A percentile compares a stretch with the other conserved stretches of the same genome.
Evolutionary conservation across 768 basidiomycete species (phyloP).

Genomic region (Boletus eberwhitei): DNA sequence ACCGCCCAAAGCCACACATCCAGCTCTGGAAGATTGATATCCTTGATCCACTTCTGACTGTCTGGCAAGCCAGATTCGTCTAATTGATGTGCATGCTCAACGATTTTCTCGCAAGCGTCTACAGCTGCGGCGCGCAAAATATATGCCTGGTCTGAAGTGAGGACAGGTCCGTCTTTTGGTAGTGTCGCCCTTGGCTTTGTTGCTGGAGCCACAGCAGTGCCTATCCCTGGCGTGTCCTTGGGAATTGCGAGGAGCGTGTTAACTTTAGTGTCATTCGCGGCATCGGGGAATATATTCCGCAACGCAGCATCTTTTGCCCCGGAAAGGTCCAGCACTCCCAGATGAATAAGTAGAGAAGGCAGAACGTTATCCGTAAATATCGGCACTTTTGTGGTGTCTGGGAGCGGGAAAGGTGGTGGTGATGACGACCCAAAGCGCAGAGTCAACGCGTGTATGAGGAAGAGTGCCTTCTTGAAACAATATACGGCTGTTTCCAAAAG

Average conservation of each 20-base stretch:
- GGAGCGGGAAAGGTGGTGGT: slow-evolving; percentile 58
- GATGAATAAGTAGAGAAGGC: slow-evolving; percentile 75
- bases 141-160: slow-evolving; percentile 63
- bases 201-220: slow-evolving; percentile 3
- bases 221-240: slow-evolving; percentile 9
- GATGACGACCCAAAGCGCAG: slow-evolving; percentile 60
- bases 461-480: slow-evolving; percentile 87
- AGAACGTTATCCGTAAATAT: slow-evolving; percentile 80
- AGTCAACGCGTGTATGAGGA: slow-evolving; percentile 67
- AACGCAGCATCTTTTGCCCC: slow-evolving; percentile 39
- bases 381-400: slow-evolving; percentile 55
- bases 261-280: slow-evolving; percentile 38
- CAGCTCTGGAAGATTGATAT: slow-evolving; percentile 56
- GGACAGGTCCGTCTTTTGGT: slow-evolving; percentile 48
- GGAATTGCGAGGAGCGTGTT: slow-evolving; percentile 38
- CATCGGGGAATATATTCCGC: slow-evolving; percentile 46
- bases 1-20: slow-evolving; percentile 84
- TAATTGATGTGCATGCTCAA: slow-evolving; percentile 45
- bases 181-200: slow-evolving; percentile 16
- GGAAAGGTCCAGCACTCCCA: slow-evolving; percentile 71
- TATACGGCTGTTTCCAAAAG: slow-evolving; percentile 56
- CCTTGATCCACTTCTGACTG: slow-evolving; percentile 48
- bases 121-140: slow-evolving; percentile 76
- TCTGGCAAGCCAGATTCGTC: slow-evolving; percentile 19
- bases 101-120: slow-evolving; percentile 71